A percentile compares a stretch with the other conserved stretches of the same genome.
phyloP scores from a whole-genome alignment of 2,329 filamentous ascomycete genomes.

The Pseudogymnoascus sp. region DNA sequence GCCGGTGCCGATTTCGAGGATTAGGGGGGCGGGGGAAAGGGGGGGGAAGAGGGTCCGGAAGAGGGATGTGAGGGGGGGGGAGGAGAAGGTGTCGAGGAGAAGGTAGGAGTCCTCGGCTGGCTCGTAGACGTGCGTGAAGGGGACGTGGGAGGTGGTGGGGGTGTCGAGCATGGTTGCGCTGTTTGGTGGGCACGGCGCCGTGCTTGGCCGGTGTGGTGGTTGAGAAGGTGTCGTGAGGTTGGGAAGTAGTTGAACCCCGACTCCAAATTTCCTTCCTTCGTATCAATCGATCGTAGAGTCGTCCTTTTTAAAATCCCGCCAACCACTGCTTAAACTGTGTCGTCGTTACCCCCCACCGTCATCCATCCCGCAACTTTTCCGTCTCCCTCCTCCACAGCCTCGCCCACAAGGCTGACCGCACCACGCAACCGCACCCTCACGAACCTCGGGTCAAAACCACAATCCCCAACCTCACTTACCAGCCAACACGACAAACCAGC shows the following conservation, averaged over 20 bases:
- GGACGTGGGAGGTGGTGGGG: slow-evolving; percentile 84
- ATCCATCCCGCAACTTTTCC: too few relatives aligned
- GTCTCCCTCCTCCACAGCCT: too few relatives aligned
- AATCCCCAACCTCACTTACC: not conserved
- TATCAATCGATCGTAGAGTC: not conserved
- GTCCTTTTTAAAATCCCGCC: not conserved
- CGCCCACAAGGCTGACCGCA: too few relatives aligned
- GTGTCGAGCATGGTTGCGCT: slow-evolving; percentile 69
- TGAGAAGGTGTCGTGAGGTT: not conserved
- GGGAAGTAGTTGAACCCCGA: not conserved
- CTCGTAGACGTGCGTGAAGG: slow-evolving; percentile 83
- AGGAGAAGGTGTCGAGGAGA: slow-evolving; percentile 83
- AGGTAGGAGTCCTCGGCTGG: slow-evolving; percentile 95
- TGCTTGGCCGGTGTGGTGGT: not conserved
- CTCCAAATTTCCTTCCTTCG: not conserved
- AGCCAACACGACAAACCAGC: not conserved
- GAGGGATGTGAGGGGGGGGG: slow-evolving; percentile 57
- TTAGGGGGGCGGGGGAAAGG: slow-evolving; percentile 44
- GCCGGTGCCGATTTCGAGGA: slow-evolving; percentile 82
- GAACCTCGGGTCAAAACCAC: not conserved
- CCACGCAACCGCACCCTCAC: not conserved
- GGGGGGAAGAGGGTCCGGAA: slow-evolving; percentile 54
- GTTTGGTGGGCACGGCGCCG: not conserved
- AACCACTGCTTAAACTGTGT: not conserved
- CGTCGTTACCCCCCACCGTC: too few relatives aligned